Conservation (phyloP, 768 basidiomycete genomes). For the Favolaschia claudopus region DNA sequence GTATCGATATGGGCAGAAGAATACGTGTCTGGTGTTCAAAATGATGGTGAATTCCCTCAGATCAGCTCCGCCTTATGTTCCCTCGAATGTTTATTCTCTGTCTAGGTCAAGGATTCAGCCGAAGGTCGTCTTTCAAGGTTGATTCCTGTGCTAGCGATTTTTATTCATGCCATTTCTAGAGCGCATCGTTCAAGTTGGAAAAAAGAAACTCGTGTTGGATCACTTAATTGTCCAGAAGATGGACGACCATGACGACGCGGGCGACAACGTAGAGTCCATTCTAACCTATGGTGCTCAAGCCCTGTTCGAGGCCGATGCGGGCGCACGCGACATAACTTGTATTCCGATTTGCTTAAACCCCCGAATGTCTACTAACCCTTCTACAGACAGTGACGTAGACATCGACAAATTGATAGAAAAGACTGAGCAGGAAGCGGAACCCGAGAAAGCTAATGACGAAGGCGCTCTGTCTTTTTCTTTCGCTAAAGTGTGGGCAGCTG, state of each 20-base stretch:
- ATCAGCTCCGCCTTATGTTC: too few species aligned
- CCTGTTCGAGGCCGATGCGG: slow-evolving; percentile 74
- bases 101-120: slow-evolving; percentile 79
- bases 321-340: slow-evolving; percentile 76
- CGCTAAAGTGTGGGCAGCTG: slow-evolving; percentile 91
- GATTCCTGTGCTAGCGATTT: background rate
- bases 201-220: slow-evolving; percentile 93
- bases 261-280: slow-evolving; percentile 88
- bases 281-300: slow-evolving; percentile 89
- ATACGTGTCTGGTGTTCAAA: slow-evolving; percentile 94
- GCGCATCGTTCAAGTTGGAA: slow-evolving; percentile 90
- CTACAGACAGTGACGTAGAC: slow-evolving; percentile 77
- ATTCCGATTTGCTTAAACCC: slow-evolving; percentile 4
- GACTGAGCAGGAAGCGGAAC: slow-evolving; percentile 76
- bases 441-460: slow-evolving; percentile 56
- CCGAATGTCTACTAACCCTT: background rate
- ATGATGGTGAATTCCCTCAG: slow-evolving; percentile 65
- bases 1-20: slow-evolving; percentile 94
- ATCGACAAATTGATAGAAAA: slow-evolving; percentile 88
- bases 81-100: background rate
- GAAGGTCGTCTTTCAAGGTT: slow-evolving; percentile 61
- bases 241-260: slow-evolving; percentile 80
- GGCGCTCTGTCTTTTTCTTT: slow-evolving; percentile 78
- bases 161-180: slow-evolving; percentile 57
- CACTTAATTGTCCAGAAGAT: slow-evolving; percentile 97